These are phyloP conservation scores for Nymphaea colorata DNA, from an alignment of 164 flowering plant species.

Conservation along the genomic window DNA sequence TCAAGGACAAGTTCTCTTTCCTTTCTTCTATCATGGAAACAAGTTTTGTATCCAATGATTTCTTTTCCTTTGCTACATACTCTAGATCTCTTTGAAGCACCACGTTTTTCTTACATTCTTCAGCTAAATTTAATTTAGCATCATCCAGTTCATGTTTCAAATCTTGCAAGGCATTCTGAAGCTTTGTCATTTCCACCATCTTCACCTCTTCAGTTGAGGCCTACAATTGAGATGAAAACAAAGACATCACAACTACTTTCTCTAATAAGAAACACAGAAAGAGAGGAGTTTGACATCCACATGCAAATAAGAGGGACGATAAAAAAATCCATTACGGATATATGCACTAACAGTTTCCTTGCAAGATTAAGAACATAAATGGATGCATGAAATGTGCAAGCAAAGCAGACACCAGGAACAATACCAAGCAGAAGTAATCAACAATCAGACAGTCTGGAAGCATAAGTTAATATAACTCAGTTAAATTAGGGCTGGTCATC, in stretches of 20 bases:
- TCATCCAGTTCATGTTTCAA: slow-evolving; percentile 58
- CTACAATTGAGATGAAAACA: slow-evolving; percentile 27
- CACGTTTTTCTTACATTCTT: slow-evolving; percentile 57
- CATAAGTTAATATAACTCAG: too few species aligned
- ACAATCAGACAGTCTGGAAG: too few species aligned
- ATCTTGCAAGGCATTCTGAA: slow-evolving; percentile 48
- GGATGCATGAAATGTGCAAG: too few species aligned
- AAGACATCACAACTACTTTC: not conserved
- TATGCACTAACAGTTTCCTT: not conserved
- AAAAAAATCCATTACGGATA: not conserved
- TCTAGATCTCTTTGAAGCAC: slow-evolving; percentile 57
- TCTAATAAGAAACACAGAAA: not conserved
- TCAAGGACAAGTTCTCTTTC: slow-evolving; percentile 53
- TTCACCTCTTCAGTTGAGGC: slow-evolving; percentile 73
- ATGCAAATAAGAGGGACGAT: not conserved
- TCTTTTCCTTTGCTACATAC: slow-evolving; percentile 53
- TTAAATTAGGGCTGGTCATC: too few species aligned
- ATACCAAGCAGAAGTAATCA: too few species aligned
- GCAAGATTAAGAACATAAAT: too few species aligned
- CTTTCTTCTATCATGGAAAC: slow-evolving; percentile 36
- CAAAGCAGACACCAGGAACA: too few species aligned
- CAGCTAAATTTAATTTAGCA: slow-evolving; percentile 51
- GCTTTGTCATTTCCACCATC: slow-evolving; percentile 54
- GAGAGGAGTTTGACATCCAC: not conserved
- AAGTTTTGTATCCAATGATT: slow-evolving; percentile 47